Conservation (phyloP, 164 flowering plant genomes). For the Santalum album region DNA sequence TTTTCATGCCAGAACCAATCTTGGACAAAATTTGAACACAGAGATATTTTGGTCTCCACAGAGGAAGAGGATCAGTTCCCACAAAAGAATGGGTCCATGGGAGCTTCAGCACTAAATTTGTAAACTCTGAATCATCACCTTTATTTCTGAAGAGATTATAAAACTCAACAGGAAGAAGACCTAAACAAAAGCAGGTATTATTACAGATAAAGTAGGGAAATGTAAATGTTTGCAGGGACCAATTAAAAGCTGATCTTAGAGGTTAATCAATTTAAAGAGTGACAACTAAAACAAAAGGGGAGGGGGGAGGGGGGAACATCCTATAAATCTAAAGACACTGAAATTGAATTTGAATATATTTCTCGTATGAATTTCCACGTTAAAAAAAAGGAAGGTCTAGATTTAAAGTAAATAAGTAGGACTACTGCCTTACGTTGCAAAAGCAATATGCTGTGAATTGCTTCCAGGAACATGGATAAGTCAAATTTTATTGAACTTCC, state of each 20-base stretch:
- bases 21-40: constrained; percentile 52
- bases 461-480: constrained; percentile 67
- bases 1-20: constrained; percentile 26
- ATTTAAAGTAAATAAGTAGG: neutral
- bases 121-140: constrained; percentile 20
- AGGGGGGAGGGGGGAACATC: too few relatives aligned
- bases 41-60: constrained; percentile 51
- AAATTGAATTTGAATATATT: too few relatives aligned
- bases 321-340: too few relatives aligned
- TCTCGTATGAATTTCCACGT: too few relatives aligned
- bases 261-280: too few relatives aligned
- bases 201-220: neutral
- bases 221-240: too few relatives aligned
- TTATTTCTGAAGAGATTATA: constrained; percentile 18
- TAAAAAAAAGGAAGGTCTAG: neutral
- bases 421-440: constrained; percentile 43
- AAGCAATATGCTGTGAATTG: constrained; percentile 54
- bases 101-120: constrained; percentile 46
- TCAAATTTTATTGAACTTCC: constrained; percentile 37
- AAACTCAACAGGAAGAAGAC: constrained; percentile 27
- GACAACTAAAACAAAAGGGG: neutral
- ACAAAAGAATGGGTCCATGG: constrained; percentile 61
- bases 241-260: too few relatives aligned
- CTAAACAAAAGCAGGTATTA: constrained; percentile 17
- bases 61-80: constrained; percentile 25